Evolutionary conservation across 2,329 filamentous ascomycete species (phyloP).

Genomic region (Tolypocladium tropicale): DNA sequence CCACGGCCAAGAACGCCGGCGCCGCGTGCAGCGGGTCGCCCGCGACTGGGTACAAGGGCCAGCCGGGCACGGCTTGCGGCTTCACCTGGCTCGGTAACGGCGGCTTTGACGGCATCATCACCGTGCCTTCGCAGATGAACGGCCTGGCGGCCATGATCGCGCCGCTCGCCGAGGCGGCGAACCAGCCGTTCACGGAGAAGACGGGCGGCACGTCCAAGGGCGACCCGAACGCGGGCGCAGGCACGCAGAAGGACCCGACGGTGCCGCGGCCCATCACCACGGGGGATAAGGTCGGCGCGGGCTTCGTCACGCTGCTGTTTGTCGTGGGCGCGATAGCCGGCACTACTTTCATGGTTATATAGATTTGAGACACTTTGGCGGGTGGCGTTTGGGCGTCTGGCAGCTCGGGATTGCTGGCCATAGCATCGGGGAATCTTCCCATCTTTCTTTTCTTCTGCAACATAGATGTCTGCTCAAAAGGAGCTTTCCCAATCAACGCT

Average conservation of each 20-base stretch:
- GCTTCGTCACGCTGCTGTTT: constrained; percentile 42
- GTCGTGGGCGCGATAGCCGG: constrained; percentile 37
- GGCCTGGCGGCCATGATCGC: constrained; percentile 54
- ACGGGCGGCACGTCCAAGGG: constrained; percentile 51
- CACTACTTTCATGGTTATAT: constrained; percentile 36
- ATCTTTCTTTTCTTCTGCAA: background rate
- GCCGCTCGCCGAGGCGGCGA: constrained; percentile 35
- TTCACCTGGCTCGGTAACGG: constrained; percentile 47
- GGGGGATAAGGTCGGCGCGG: constrained; percentile 44
- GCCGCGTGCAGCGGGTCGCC: constrained; percentile 38
- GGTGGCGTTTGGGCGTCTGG: background rate
- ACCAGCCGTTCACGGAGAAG: constrained; percentile 37
- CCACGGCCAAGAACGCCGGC: constrained; percentile 42
- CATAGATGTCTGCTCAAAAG: background rate
- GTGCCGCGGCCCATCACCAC: constrained; percentile 28
- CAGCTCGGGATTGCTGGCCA: background rate
- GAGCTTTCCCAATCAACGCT: background rate
- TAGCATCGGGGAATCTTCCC: background rate
- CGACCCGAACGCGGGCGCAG: constrained; percentile 22
- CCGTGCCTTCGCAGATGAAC: constrained; percentile 62
- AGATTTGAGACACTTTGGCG: constrained; percentile 5
- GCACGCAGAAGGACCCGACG: constrained; percentile 16
- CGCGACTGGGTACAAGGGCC: constrained; percentile 35
- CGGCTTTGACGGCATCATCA: constrained; percentile 47
- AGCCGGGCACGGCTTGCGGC: constrained; percentile 53